Base-by-base conservation (phyloP, 257 asterid species). In the Catharanthus roseus region DNA sequence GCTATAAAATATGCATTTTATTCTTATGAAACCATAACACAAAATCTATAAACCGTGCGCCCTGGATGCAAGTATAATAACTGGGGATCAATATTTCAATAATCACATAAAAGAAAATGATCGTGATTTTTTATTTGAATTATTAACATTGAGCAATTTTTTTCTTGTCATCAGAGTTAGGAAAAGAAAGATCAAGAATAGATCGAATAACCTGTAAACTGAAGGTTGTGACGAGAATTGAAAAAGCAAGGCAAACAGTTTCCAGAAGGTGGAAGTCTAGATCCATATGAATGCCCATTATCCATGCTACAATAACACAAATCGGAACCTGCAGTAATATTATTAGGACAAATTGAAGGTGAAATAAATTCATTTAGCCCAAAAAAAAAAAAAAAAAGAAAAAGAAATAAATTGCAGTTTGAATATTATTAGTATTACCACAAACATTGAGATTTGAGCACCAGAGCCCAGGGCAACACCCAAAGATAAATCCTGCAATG, bases 401-500 rank as follows among this genome's bases (percentile, higher is more conserved):
- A 38, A 8, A 38, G 42, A n/a, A 38, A 38, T 38, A 8, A n/a
- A 65, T 44, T 31, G 29, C 44, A 18, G 15, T 71, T 38, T 38
- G 42, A 38, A 38, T 38, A 3, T 3, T 38, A 38, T 38, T 38
- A 3, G 42, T 13, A 15, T 61, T 69, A 83, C 87, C 87, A 75
- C 87, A 53, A 83, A 83, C 87, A 80, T 80, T 3, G 85, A 77
- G 72, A 83, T 83, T 62, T 83, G 87, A 76, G 83, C 69, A 55
- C 82, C 87, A 61, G 87, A 83, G 1, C 85, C 87, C 63, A 83
- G 51, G 9, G 87, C 83, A 53, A 83, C 85, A 24, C 87, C 85
- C 74, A 83, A 76, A 13, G 87, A 73, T 62, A 83, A 80, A 55
- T 83, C 87, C 87, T 80, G 74, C 63, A 74, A 26, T 26, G 54